Evolutionary conservation across 1,139 yeast genomes (phyloP).

Genomic region (Blastobotrys malaysiensis): DNA sequence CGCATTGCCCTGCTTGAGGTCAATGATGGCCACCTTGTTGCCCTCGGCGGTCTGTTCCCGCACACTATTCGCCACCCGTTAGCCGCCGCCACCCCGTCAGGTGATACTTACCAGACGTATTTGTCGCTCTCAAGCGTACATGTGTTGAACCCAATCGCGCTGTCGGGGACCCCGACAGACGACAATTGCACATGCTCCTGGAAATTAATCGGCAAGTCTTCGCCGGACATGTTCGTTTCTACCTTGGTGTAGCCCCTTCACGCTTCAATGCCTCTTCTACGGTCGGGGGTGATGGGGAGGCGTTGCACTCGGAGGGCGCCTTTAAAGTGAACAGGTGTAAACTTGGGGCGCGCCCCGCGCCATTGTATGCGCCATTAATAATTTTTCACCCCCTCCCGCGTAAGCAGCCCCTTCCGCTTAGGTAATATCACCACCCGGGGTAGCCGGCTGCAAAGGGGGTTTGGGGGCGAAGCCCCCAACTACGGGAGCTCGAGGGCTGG

Average conservation of each 20-base stretch:
- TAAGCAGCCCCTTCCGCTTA: not conserved
- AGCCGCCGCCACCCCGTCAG: not conserved
- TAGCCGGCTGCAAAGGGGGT: too few relatives aligned
- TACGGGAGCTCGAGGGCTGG: not conserved
- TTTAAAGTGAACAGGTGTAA: not conserved
- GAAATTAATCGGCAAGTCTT: conserved; percentile 89
- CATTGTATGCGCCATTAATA: not conserved
- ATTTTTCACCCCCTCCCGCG: not conserved
- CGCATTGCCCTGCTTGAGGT: conserved; percentile 67
- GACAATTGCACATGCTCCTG: conserved; percentile 90
- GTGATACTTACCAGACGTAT: conserved; percentile 52
- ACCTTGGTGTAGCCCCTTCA: not conserved
- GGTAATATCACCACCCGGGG: too few relatives aligned
- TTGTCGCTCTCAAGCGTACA: conserved; percentile 92
- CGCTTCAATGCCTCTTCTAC: conserved; percentile 2
- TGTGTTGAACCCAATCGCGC: conserved; percentile 84
- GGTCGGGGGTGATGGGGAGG: not conserved
- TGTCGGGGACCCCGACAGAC: conserved; percentile 74
- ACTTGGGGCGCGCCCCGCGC: not conserved
- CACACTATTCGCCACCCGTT: conserved; percentile 47
- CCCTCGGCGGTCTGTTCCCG: conserved; percentile 74
- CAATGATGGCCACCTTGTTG: conserved; percentile 84
- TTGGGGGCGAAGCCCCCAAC: not conserved
- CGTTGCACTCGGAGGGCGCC: not conserved
- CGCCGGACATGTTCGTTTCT: conserved; percentile 4